A percentile compares a stretch with the other conserved stretches of the same genome.
These are phyloP conservation scores for Puccinellia tenuiflora DNA, from an alignment of 176 grass and related monocot genomes.

Conservation along the genomic window DNA sequence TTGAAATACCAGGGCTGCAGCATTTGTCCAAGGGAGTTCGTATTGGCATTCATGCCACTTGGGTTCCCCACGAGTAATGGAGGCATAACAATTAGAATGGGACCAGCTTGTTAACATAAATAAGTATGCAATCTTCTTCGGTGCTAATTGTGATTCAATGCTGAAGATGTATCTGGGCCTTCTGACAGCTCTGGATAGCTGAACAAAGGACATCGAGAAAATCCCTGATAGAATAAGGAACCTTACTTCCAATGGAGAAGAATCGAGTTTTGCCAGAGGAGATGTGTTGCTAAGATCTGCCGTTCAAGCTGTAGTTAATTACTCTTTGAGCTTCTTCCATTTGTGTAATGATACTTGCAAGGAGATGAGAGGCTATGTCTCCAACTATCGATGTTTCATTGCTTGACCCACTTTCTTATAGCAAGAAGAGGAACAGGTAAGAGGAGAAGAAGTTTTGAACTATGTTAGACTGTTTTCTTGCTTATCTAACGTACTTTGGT, in stretches of 20 bases:
- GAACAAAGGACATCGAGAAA: not conserved
- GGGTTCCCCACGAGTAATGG: not conserved
- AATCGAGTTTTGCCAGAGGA: not conserved
- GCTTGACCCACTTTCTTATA: not conserved
- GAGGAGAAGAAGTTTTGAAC: not conserved
- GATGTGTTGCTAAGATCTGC: not conserved
- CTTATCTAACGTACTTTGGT: not conserved
- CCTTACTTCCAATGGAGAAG: not conserved
- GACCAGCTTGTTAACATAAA: not conserved
- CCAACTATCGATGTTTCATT: not conserved
- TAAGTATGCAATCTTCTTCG: not conserved
- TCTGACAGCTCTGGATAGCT: not conserved
- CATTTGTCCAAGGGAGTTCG: not conserved
- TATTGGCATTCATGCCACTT: not conserved
- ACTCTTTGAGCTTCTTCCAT: not conserved
- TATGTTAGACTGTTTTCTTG: not conserved
- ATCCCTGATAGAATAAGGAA: not conserved
- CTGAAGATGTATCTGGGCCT: not conserved
- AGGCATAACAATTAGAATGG: not conserved
- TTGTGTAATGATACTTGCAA: not conserved
- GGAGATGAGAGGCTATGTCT: not conserved
- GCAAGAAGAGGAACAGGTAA: not conserved
- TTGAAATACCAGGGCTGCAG: not conserved
- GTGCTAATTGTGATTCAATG: not conserved
- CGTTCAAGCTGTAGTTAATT: not conserved